These are phyloP conservation scores for Kwoniella mangroviensis DNA, from an alignment of 768 basidiomycete genomes.

Conservation along the genomic window DNA sequence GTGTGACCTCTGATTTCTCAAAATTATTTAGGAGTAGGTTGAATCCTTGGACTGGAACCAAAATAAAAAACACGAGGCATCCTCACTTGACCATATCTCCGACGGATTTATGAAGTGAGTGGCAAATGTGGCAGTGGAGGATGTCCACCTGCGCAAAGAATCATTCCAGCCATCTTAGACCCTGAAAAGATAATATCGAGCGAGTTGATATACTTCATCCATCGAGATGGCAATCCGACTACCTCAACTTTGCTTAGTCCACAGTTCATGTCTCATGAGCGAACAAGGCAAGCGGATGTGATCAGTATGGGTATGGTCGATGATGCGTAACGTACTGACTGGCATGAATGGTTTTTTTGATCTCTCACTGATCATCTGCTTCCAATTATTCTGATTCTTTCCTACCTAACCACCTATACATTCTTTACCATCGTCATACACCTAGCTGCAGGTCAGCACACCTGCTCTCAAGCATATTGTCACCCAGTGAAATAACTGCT, in stretches of 20 bases:
- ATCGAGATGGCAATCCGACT: constrained; percentile 9
- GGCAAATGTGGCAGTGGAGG: constrained; percentile 31
- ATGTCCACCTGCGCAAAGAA: constrained; percentile 9
- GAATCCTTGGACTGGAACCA: background rate
- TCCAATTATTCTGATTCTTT: background rate
- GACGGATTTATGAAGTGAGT: constrained; percentile 10
- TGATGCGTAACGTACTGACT: constrained; percentile 6
- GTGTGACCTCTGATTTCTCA: background rate
- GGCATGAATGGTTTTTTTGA: background rate
- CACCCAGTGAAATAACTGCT: background rate
- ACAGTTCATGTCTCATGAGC: background rate
- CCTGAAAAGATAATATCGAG: constrained; percentile 15
- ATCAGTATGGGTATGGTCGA: background rate
- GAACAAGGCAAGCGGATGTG: background rate
- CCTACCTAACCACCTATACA: background rate
- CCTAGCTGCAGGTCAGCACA: background rate
- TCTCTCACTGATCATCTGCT: background rate
- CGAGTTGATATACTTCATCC: constrained; percentile 20
- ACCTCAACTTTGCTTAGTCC: background rate
- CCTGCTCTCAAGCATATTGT: background rate
- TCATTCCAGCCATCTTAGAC: constrained; percentile 9
- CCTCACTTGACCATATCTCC: constrained; percentile 10
- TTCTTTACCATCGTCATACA: no score
- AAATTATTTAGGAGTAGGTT: background rate
- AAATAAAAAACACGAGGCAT: constrained; percentile 20